These are phyloP conservation scores for Erodium maritimum DNA, from an alignment of 345 rosid genomes.

Conservation along the genomic window DNA sequence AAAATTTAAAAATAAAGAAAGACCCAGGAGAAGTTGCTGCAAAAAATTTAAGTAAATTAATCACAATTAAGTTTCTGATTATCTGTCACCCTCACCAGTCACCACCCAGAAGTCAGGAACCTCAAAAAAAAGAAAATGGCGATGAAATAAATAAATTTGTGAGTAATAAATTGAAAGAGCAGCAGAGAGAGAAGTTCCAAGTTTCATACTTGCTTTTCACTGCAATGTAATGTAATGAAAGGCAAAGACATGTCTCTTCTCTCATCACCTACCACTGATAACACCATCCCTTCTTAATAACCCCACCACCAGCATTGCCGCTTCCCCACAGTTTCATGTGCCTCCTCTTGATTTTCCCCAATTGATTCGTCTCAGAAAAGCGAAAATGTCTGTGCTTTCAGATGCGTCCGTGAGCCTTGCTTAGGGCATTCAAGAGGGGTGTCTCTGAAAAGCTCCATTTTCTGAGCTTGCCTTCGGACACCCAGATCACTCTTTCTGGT, in stretches of 20 bases:
- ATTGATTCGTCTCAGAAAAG: background rate
- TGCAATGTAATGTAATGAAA: conserved; percentile 14
- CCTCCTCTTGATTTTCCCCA: background rate
- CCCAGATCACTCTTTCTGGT: conserved; percentile 7
- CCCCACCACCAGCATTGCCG: background rate
- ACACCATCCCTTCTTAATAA: conserved; percentile 26
- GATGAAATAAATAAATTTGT: background rate
- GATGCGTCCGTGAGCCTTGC: background rate
- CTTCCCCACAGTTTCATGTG: background rate
- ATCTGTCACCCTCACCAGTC: conserved; percentile 24
- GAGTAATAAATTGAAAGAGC: conserved; percentile 14
- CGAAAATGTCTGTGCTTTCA: background rate
- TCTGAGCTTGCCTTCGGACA: conserved; percentile 4
- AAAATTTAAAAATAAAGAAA: too few relatives aligned
- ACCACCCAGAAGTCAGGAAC: background rate
- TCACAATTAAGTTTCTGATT: conserved; percentile 18
- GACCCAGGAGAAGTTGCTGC: too few relatives aligned
- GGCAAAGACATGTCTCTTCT: conserved; percentile 23
- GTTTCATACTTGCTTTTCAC: conserved; percentile 19
- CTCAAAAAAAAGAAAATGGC: background rate
- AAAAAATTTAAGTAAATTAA: background rate
- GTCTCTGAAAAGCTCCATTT: background rate
- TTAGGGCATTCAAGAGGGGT: background rate
- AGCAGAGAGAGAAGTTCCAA: conserved; percentile 17
- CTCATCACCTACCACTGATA: conserved; percentile 47